A percentile compares a stretch with the other conserved stretches of the same genome.
phyloP scores from a whole-genome alignment of 495 filamentous ascomycete species.

The Filosporella fistucella region DNA sequence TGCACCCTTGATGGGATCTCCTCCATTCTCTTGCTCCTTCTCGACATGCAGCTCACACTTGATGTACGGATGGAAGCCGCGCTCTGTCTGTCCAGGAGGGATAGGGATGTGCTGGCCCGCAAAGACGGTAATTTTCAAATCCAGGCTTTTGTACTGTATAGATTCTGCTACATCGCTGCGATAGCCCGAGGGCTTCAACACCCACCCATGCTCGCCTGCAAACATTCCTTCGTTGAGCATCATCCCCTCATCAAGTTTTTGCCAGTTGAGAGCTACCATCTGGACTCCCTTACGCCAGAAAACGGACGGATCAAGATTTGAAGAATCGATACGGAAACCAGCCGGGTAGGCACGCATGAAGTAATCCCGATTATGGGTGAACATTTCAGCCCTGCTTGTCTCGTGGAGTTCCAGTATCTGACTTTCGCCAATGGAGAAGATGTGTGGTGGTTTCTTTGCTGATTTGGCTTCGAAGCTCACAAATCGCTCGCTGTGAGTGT shows the following conservation, averaged over 20 bases:
- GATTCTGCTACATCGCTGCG: conserved; percentile 31
- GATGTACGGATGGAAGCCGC: conserved; percentile 38
- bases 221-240: conserved; percentile 98
- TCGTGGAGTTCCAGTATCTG: conserved; percentile 68
- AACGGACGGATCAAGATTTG: conserved; percentile 75
- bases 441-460: conserved; percentile 71
- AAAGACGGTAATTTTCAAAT: conserved; percentile 45
- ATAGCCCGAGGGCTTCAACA: conserved; percentile 75
- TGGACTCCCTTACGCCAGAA: conserved; percentile 92
- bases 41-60: conserved; percentile 81
- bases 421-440: conserved; percentile 83
- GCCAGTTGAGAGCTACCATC: conserved; percentile 93
- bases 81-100: conserved; percentile 29
- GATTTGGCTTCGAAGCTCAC: conserved; percentile 46
- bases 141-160: conserved; percentile 28
- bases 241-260: conserved; percentile 83
- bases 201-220: conserved; percentile 70
- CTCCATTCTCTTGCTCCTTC: conserved; percentile 36
- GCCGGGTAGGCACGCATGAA: conserved; percentile 89
- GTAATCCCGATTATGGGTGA: conserved; percentile 76
- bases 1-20: conserved; percentile 38
- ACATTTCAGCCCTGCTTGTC: conserved; percentile 53
- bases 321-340: conserved; percentile 74
- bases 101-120: conserved; percentile 50
- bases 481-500: conserved; percentile 79